A percentile compares a stretch with the other conserved stretches of the same genome.
These are phyloP conservation scores for Chiua virens DNA, from an alignment of 768 basidiomycete species.

Conservation along the genomic window DNA sequence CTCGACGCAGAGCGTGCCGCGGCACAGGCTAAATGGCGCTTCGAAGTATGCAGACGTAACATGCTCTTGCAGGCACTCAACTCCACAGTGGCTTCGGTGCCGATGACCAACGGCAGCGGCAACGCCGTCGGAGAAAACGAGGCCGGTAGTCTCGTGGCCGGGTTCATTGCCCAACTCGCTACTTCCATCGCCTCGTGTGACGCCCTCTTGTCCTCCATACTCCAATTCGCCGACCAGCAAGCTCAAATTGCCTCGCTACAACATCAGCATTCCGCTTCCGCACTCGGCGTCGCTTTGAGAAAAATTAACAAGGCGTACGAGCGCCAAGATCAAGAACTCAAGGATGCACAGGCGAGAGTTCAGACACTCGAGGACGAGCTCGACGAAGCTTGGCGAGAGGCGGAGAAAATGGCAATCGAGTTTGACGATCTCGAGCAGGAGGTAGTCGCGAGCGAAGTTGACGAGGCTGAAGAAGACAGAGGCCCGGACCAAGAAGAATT, in stretches of 20 bases:
- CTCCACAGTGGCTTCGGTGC: constrained; percentile 42
- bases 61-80: constrained; percentile 73
- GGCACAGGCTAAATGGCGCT: constrained; percentile 67
- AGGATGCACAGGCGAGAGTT: constrained; percentile 46
- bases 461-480: neutral
- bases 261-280: constrained; percentile 72
- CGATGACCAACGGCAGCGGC: neutral
- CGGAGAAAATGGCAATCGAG: constrained; percentile 69
- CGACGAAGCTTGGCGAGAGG: constrained; percentile 79
- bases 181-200: constrained; percentile 61
- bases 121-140: constrained; percentile 29
- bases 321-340: constrained; percentile 59
- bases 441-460: constrained; percentile 21
- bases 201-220: constrained; percentile 53
- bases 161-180: constrained; percentile 57
- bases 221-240: constrained; percentile 60
- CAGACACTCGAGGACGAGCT: constrained; percentile 64
- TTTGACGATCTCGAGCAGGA: constrained; percentile 59
- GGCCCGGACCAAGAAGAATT: neutral
- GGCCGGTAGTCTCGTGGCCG: constrained; percentile 38
- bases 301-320: constrained; percentile 79
- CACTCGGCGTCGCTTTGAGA: constrained; percentile 71
- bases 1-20: constrained; percentile 50
- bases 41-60: constrained; percentile 62
- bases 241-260: constrained; percentile 59